Evolutionary conservation across 176 grass and related monocot species (phyloP), one percentile per base, ranked within the genome.

Genomic region (Luzula sylvatica): DNA sequence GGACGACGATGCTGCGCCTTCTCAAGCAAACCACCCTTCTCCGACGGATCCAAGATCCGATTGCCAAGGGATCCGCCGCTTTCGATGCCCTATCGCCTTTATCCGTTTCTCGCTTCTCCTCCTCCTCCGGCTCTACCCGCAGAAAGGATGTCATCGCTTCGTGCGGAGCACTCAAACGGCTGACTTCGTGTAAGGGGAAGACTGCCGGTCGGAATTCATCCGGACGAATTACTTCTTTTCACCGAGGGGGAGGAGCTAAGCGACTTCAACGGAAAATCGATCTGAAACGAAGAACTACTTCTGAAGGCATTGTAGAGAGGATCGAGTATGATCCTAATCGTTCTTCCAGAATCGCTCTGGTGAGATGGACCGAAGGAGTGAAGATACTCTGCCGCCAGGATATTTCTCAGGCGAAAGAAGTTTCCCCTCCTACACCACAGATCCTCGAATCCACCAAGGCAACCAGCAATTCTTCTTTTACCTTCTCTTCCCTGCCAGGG

Each of bases 271-370:
- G 62, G 26, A 67, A 52, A 60, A 48, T 67, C 47, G 61, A 75
- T 47, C 8, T 67, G 8, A 75, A 75, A 49, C 52, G 62, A 20
- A 75, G 28, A 52, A 67, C 59, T 24, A 15, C 48, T 2, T 58
- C 61, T 23, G 56, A 50, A 3, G 58, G 59, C 32, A 45, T 70
- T 8, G 53, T 72, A 7, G 68, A 72, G 39, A 44, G 54, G 55
- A 62, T 61, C 19, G 42, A 61, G 39, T 72, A 72, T 48, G 55
- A 72, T 13, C 54, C 68, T 1, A 72, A 72, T 72, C 55, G 54
- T 24, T 72, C 68, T 20, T 61, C 68, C 16, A 47, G 68, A 7
- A 40, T 72, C 12, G 55, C 68, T 43, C 55, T 72, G 16, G 68
- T 69, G 16, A 29, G 49, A 44, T 69, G 49, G 47, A 25, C 54